These are phyloP conservation scores for Eutrema yunnanense DNA, from an alignment of 345 rosid species.

Conservation along the genomic window DNA sequence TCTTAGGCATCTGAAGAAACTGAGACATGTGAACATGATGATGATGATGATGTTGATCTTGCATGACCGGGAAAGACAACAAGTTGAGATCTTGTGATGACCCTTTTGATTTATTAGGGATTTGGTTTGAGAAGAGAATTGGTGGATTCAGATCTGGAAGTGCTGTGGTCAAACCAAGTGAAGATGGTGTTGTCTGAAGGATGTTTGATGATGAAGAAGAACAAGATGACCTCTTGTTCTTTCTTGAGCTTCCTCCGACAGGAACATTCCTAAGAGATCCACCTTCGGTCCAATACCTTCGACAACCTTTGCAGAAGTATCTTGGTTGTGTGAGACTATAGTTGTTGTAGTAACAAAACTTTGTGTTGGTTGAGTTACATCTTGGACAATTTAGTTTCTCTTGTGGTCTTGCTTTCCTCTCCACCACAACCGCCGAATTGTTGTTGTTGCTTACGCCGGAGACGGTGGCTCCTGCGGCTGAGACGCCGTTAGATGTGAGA, in stretches of 20 bases:
- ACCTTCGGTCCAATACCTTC: constrained; percentile 95
- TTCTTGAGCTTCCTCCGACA: constrained; percentile 74
- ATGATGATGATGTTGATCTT: constrained; percentile 25
- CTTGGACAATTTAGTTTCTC: constrained; percentile 81
- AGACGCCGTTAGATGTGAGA: constrained; percentile 16
- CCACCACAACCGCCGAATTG: constrained; percentile 19
- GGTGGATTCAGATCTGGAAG: constrained; percentile 33
- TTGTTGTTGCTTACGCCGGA: constrained; percentile 21
- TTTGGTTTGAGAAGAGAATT: constrained; percentile 28
- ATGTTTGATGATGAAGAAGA: constrained; percentile 16
- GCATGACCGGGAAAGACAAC: constrained; percentile 33
- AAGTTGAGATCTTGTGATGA: constrained; percentile 34
- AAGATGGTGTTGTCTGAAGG: constrained; percentile 17
- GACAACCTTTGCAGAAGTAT: constrained; percentile 84
- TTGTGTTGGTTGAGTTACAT: constrained; percentile 84
- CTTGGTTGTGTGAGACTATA: constrained; percentile 89
- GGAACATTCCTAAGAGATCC: constrained; percentile 88
- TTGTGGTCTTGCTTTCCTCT: constrained; percentile 28
- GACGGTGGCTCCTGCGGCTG: constrained; percentile 14
- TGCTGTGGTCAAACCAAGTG: constrained; percentile 25
- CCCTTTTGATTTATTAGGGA: constrained; percentile 25
- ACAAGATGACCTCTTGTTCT: constrained; percentile 43
- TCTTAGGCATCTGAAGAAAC: constrained; percentile 27
- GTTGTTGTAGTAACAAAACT: constrained; percentile 92
- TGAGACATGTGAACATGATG: constrained; percentile 27